Evolutionary conservation across 1,284 basidiomycete species (phyloP).

Genomic region (Omphalotus olearius): DNA sequence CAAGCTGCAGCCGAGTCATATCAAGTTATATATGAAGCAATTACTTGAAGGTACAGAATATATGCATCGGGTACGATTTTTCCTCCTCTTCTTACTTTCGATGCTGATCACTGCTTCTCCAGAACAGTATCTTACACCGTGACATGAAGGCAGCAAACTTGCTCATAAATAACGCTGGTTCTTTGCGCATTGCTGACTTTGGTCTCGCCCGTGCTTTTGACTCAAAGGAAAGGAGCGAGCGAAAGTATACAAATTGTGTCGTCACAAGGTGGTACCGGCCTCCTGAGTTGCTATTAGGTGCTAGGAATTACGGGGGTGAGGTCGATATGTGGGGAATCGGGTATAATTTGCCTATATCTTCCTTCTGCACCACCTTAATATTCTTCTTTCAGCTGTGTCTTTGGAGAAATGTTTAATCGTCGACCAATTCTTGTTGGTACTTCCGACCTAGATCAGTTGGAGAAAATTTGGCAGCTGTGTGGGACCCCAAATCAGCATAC

Average conservation of each 20-base stretch:
- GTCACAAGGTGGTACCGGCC: slow-evolving; percentile 99
- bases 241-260: slow-evolving; percentile 94
- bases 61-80: slow-evolving; percentile 74
- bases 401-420: slow-evolving; percentile 93
- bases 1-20: slow-evolving; percentile 74
- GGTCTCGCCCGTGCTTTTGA: slow-evolving; percentile 86
- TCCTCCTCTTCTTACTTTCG: slow-evolving; percentile 9
- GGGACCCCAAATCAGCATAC: slow-evolving; percentile 80
- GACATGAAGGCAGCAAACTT: slow-evolving; percentile 99
- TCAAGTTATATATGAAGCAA: slow-evolving; percentile 96
- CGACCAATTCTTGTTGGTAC: slow-evolving; percentile 86
- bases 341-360: slow-evolving; percentile 33
- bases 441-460: slow-evolving; percentile 87
- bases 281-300: slow-evolving; percentile 90
- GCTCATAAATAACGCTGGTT: slow-evolving; percentile 85
- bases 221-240: slow-evolving; percentile 40
- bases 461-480: slow-evolving; percentile 87
- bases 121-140: slow-evolving; percentile 96
- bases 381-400: slow-evolving; percentile 63
- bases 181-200: slow-evolving; percentile 92
- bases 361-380: slow-evolving; percentile 10
- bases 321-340: slow-evolving; percentile 99
- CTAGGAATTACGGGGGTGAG: slow-evolving; percentile 86
- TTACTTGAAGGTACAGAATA: slow-evolving; percentile 93
- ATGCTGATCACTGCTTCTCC: slow-evolving; percentile 8